A percentile compares a stretch with the other conserved stretches of the same genome.
These are phyloP conservation scores for Coemansia asiatica DNA, from an alignment of 192 early-diverging fungal species.

Conservation along the genomic window DNA sequence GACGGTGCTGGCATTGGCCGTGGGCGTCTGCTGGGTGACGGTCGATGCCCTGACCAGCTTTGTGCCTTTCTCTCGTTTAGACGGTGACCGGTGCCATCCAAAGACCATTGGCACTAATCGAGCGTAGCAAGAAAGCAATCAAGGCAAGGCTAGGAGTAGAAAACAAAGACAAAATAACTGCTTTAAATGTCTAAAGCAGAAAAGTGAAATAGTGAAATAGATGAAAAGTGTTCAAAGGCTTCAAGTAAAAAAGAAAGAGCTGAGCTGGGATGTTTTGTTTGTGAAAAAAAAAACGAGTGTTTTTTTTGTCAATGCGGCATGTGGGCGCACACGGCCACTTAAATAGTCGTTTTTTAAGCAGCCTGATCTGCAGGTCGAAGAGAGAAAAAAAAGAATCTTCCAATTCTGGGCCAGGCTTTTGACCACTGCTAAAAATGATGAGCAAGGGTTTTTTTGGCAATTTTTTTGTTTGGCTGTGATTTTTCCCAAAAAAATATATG, in stretches of 20 bases:
- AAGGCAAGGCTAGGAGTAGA: too few relatives aligned
- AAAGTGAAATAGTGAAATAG: slow-evolving; percentile 1
- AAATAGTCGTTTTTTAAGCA: neutral
- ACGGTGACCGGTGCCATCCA: slow-evolving; percentile 29
- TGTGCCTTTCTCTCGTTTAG: neutral
- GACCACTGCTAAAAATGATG: too few relatives aligned
- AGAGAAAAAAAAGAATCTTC: too few relatives aligned
- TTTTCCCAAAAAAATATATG: too few relatives aligned
- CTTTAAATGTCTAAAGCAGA: neutral
- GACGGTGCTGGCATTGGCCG: neutral
- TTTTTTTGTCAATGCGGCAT: neutral
- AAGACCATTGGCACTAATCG: slow-evolving; percentile 24
- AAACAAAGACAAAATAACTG: too few relatives aligned
- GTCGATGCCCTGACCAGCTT: slow-evolving; percentile 1
- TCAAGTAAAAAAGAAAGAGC: neutral
- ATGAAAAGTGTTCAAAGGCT: too few relatives aligned
- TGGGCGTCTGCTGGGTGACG: neutral
- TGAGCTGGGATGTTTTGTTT: too few relatives aligned
- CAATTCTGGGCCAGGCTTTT: too few relatives aligned
- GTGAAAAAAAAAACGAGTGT: too few relatives aligned
- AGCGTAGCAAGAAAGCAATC: too few relatives aligned
- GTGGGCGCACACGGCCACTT: neutral
- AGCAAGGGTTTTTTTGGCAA: neutral
- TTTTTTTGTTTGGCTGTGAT: neutral
- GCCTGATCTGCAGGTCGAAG: too few relatives aligned